Evolutionary conservation across 2,329 filamentous ascomycete genomes (phyloP), one percentile per base, ranked within the genome.

Genomic region (Aspergillus latus): DNA sequence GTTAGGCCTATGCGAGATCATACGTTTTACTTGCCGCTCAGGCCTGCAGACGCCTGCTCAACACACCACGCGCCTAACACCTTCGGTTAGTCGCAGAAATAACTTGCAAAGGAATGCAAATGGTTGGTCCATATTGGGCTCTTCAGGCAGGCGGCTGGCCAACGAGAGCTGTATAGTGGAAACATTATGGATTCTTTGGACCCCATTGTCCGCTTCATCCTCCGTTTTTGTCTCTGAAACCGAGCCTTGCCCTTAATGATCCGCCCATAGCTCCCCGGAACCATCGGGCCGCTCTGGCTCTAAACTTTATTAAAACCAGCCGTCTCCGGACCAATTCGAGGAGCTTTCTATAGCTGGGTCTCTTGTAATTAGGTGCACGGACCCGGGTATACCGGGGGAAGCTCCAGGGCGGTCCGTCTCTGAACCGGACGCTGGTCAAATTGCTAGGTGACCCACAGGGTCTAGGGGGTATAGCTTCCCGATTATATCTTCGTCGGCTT

Each of bases 21-120:
- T 46, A 49, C 54, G 34, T 45, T 53, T 49, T 45, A 16, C 16
- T 29, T 39, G 54, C 49, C 32, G 37, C 44, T 37, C 54, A 49
- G 48, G 39, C 45, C 28, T 53, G 45, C 49, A 36, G 28, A 16
- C 28, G 42, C 37, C 3, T 43, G 37, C 28, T 36, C 28, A 26
- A 49, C 53, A 26, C 9, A 52, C 45, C 30, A 29, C 36, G 15
- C 40, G 13, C 15, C 9, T 15, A 45, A 46, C 32, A 21, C 15
- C 16, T 21, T 42, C 48, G 49, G 44, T 49, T 52, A 29, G 32
- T 28, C 46, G 49, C 54, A 57, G 54, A 15, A 45, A 48, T 49
- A 34, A 44, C 30, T 52, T 28, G 13, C 43, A n/a, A 26, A 2
- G 11, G 9, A n/a, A 29, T 37, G 43, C 30, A 48, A 7, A 52